Conservation (phyloP, 805 yeast species). For the Myxozyma nipponensis region DNA sequence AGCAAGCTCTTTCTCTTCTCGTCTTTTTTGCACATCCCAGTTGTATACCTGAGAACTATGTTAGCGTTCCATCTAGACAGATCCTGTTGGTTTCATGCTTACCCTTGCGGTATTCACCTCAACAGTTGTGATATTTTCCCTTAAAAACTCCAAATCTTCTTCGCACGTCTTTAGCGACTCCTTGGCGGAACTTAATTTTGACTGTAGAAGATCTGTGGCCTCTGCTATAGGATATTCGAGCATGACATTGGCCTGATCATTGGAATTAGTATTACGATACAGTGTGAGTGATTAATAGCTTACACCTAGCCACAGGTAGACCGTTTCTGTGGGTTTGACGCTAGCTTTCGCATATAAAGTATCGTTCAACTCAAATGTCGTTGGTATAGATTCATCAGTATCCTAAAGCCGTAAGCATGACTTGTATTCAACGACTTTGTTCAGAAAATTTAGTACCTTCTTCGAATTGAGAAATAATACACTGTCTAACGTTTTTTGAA, state of each 20-base stretch:
- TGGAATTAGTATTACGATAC: neutral
- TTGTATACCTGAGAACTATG: slow-evolving; percentile 30
- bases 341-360: slow-evolving; percentile 83
- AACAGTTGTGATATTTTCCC: slow-evolving; percentile 93
- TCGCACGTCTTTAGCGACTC: slow-evolving; percentile 58
- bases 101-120: slow-evolving; percentile 92
- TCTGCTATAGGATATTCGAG: slow-evolving; percentile 88
- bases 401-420: slow-evolving; percentile 28
- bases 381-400: slow-evolving; percentile 46
- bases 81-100: neutral
- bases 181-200: slow-evolving; percentile 60
- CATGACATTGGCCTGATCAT: slow-evolving; percentile 76
- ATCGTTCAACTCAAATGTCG: slow-evolving; percentile 90
- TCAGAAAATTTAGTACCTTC: slow-evolving; percentile 29
- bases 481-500: slow-evolving; percentile 75
- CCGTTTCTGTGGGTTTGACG: slow-evolving; percentile 60
- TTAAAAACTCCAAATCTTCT: slow-evolving; percentile 77
- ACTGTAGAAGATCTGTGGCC: slow-evolving; percentile 65
- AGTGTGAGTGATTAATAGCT: slow-evolving; percentile 3
- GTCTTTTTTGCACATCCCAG: slow-evolving; percentile 40
- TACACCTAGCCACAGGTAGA: slow-evolving; percentile 85
- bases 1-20: slow-evolving; percentile 19
- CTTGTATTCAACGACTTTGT: neutral
- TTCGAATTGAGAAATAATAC: slow-evolving; percentile 56
- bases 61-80: neutral